Conservation (phyloP, 257 asterid species). For the Solanum pennellii region DNA sequence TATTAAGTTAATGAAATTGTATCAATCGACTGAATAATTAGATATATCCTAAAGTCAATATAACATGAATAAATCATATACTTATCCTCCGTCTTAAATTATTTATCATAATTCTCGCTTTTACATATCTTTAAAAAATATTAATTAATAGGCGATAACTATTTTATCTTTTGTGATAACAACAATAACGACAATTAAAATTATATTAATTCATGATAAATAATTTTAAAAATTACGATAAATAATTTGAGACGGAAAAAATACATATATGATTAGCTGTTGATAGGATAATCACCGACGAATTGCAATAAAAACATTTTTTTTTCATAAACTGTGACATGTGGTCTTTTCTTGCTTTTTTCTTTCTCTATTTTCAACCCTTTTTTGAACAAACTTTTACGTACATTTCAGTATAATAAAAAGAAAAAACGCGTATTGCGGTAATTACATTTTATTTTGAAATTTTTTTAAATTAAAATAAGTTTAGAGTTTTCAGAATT, state of each 20-base stretch:
- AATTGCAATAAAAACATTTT: background rate
- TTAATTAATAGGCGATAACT: background rate
- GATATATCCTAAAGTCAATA: background rate
- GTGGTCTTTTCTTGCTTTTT: conserved; percentile 27
- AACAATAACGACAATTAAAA: background rate
- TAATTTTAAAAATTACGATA: background rate
- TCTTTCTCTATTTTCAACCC: background rate
- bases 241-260: accelerated
- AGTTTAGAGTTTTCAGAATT: too few species aligned
- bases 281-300: conserved; percentile 26
- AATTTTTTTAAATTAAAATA: too few species aligned
- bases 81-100: background rate
- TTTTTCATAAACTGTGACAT: conserved; percentile 16
- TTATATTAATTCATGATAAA: background rate
- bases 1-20: background rate
- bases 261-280: background rate
- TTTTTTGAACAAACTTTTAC: background rate
- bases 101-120: accelerated
- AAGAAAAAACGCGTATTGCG: conserved; percentile 11
- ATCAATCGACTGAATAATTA: background rate
- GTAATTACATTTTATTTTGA: too few species aligned
- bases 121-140: background rate
- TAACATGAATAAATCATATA: background rate
- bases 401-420: conserved; percentile 32
- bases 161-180: background rate